These are phyloP conservation scores for Noccaea bulbosa DNA, from an alignment of 345 rosid genomes.

Conservation along the genomic window DNA sequence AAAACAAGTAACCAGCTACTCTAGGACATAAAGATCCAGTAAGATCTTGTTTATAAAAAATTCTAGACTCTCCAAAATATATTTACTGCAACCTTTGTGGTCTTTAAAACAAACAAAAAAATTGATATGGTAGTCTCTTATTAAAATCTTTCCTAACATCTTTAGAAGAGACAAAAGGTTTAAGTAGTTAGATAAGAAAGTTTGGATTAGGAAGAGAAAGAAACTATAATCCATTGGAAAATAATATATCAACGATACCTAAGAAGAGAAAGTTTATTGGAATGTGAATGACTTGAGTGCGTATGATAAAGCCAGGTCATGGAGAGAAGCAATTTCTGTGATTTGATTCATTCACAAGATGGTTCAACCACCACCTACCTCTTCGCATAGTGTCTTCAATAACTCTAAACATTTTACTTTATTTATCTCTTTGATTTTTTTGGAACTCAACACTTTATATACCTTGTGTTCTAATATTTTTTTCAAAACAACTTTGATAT, in stretches of 20 bases:
- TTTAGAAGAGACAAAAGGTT: neutral
- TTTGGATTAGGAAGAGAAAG: neutral
- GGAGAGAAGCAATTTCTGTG: conserved; percentile 1
- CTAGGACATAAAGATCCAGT: neutral
- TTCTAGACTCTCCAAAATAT: neutral
- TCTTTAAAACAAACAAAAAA: neutral
- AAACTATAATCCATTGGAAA: neutral
- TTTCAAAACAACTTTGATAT: neutral
- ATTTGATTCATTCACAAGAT: conserved; percentile 38
- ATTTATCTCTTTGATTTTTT: conserved; percentile 24
- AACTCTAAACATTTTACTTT: conserved; percentile 34
- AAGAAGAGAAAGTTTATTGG: conserved; percentile 1
- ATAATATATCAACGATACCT: neutral
- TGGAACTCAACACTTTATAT: conserved; percentile 12
- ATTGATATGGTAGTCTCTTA: neutral
- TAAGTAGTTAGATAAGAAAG: conserved; percentile 3
- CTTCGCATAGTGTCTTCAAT: conserved; percentile 14
- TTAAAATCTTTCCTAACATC: neutral
- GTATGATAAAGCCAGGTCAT: conserved; percentile 8
- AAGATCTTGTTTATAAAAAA: neutral
- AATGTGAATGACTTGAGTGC: conserved; percentile 14
- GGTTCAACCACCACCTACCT: conserved; percentile 84
- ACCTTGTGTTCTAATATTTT: neutral
- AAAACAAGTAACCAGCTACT: neutral
- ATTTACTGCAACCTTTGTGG: neutral